Base-by-base conservation (phyloP, 2,329 filamentous ascomycete species). In the Alternaria burnsii region DNA sequence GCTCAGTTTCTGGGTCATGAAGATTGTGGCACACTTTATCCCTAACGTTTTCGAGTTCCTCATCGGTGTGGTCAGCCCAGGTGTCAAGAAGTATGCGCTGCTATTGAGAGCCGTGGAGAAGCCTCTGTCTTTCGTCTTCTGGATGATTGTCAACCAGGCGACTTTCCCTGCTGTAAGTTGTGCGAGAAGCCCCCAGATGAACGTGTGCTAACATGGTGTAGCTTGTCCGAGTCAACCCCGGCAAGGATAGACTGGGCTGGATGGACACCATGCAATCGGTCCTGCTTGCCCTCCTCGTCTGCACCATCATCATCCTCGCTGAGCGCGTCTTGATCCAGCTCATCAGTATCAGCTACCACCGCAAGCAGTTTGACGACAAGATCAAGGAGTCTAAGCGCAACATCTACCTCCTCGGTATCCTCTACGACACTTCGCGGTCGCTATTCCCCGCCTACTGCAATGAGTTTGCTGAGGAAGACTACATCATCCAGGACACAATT, bases 311-410 rank as follows among this genome's bases (percentile, higher is more conserved):
- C 18, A 88, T 92, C 61, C 84, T 94, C 16, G 87, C 82, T n/a
- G 91, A 95, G 78, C 93, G 92, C 78, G 83, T 89, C 59, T 84
- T 94, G 65, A 89, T 95, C 34, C 92, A 94, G 78, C 83, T 94
- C 61, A 93, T 95, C 75, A 92, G 90, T 73, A 91, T 95, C 76
- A 90, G 90, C 62, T 95, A 95, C 76, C 92, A 95, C 77, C 89
- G 92, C 72, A 89, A 92, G 67, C 93, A 93, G 47, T 95, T 95
- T 78, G 88, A 91, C 70, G 87, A 88, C 28, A 85, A 85, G 73
- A 98, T 99, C 83, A 91, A 92, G 78, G 89, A 93, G 42, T 97
- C 93, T 24, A 98, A 99, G 82, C 90, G 88, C 58, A 92, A 94
- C 68, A 87, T 98, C 48, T 86, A 88, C 73, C 86, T 98, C 3